These are phyloP conservation scores for Hypoxylon sp. DNA, from an alignment of 2,329 filamentous ascomycete genomes.

Conservation along the genomic window DNA sequence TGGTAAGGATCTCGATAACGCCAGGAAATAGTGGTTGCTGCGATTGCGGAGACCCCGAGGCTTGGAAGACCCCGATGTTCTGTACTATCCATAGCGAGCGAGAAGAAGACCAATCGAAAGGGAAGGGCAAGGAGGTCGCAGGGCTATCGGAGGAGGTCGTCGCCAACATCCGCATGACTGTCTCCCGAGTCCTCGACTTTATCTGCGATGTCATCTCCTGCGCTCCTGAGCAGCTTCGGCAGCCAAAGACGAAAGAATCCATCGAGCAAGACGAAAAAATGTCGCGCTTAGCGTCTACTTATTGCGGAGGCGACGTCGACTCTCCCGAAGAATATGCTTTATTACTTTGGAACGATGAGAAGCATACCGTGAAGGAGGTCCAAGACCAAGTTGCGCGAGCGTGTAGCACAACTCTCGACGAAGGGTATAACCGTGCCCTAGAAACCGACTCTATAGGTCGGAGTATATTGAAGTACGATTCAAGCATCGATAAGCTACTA, in stretches of 20 bases:
- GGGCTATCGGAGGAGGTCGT: slow-evolving; percentile 80
- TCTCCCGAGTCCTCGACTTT: slow-evolving; percentile 88
- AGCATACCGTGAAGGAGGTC: slow-evolving; percentile 94
- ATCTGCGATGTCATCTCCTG: slow-evolving; percentile 98
- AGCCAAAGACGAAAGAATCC: slow-evolving; percentile 83
- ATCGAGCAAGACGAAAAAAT: slow-evolving; percentile 84
- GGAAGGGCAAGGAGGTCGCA: slow-evolving; percentile 70
- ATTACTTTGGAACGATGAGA: slow-evolving; percentile 97
- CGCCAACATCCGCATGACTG: slow-evolving; percentile 83
- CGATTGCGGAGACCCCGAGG: slow-evolving; percentile 95
- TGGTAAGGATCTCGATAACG: slow-evolving; percentile 88
- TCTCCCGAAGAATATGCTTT: slow-evolving; percentile 82
- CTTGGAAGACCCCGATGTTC: slow-evolving; percentile 87
- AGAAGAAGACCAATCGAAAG: slow-evolving; percentile 62
- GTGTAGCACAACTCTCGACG: slow-evolving; percentile 76
- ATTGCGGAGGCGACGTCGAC: slow-evolving; percentile 76
- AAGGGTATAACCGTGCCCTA: slow-evolving; percentile 80
- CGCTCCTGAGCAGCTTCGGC: slow-evolving; percentile 91
- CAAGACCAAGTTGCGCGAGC: slow-evolving; percentile 89
- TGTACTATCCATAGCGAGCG: slow-evolving; percentile 91
- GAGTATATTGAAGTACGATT: slow-evolving; percentile 82
- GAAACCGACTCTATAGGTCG: slow-evolving; percentile 91
- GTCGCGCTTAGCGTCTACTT: slow-evolving; percentile 80
- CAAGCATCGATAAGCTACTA: slow-evolving; percentile 78
- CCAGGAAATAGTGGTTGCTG: slow-evolving; percentile 95